A percentile compares a stretch with the other conserved stretches of the same genome.
Conservation (phyloP, 1,139 yeast genomes). For the Candida labiduridarum region DNA sequence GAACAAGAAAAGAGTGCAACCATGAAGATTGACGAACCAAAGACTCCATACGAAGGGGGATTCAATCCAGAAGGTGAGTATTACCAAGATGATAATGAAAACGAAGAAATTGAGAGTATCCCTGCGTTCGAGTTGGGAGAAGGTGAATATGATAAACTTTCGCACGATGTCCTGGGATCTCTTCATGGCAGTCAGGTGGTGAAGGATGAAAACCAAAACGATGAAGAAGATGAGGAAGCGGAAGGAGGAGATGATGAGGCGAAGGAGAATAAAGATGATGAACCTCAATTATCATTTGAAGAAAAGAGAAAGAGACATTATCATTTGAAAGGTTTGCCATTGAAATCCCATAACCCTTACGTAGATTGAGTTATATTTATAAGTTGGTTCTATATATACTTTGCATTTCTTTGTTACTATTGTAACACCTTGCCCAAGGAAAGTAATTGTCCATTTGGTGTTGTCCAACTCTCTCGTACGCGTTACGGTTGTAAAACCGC, state of each 20-base stretch:
- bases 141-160: constrained; percentile 38
- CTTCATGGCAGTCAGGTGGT: constrained; percentile 44
- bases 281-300: constrained; percentile 69
- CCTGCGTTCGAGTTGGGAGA: constrained; percentile 48
- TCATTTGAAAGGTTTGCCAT: constrained; percentile 64
- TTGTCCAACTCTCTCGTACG: background rate
- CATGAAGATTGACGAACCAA: constrained; percentile 92
- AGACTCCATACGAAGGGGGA: constrained; percentile 96
- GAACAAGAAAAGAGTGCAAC: constrained; percentile 74
- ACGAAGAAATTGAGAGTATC: constrained; percentile 36
- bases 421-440: background rate
- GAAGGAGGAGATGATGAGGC: constrained; percentile 41
- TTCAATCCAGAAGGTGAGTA: constrained; percentile 84
- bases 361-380: constrained; percentile 1
- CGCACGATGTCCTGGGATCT: constrained; percentile 20
- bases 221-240: constrained; percentile 25
- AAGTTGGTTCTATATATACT: background rate
- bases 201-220: constrained; percentile 20
- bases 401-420: background rate
- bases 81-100: constrained; percentile 73
- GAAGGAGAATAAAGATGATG: constrained; percentile 41
- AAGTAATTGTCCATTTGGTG: too few species aligned
- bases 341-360: constrained; percentile 23
- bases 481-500: too few species aligned
- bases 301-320: constrained; percentile 78